Base-by-base conservation (phyloP, 169 alveolate genomes). In the Babesia microti region DNA sequence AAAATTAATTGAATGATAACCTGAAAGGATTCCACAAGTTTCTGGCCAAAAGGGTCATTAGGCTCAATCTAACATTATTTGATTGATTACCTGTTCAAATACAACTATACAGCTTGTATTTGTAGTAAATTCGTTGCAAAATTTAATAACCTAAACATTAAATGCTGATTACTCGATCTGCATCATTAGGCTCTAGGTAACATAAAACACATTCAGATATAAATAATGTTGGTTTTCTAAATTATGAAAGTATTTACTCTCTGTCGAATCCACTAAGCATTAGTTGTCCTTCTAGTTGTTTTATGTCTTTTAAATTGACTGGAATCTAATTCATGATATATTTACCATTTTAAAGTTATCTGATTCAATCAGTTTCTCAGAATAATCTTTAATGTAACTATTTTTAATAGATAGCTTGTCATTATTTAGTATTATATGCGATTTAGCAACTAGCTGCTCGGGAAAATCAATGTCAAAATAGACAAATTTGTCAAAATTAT, bases 381-480 rank as follows among this genome's bases (percentile, higher is more conserved):
- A 34, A 12, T 12, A 41, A 19, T 28, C 32, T 1, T 54, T 28
- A 33, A 23, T 41, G 21, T 45, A 61, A 4, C 57, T 33, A 9
- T 54, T 7, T 26, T 54, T 35, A 6, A 30, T 19, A 46, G 29
- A 54, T 22, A 56, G 26, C 21, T 19, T 18, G 11, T 46, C 24
- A 6, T 49, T 36, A 12, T 23, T 21, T 26, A 7, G 18, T 32
- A 65, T 41, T 12, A 65, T 0, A 37, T 15, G 24, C 7, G 58
- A 37, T 32, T 65, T 65, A 35, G n/a, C 4, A 27, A 44, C 29
- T 29, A 65, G 15, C 41, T 29, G 59, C 22, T 12, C 41, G 27
- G 55, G 60, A 4, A 32, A 14, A 48, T 65, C 76, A 30, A 48
- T 11, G n/a, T 65, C 76, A 39, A 47, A 65, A 22, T 61, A 55